Conservation (phyloP, 306 rosid species). For the Sindora glabra region DNA sequence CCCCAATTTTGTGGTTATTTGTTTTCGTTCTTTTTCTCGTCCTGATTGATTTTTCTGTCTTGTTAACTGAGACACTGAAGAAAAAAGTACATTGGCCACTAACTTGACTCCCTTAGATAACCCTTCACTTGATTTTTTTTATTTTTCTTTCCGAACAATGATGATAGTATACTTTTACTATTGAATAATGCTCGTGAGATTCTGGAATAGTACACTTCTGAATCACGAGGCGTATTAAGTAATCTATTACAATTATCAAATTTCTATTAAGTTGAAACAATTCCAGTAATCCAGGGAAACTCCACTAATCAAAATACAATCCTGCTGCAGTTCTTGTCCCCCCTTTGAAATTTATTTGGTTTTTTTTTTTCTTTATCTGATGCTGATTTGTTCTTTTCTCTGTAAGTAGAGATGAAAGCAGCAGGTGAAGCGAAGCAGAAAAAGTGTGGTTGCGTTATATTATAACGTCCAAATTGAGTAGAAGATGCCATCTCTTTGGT, state of each 20-base stretch:
- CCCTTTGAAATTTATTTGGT: too few relatives aligned
- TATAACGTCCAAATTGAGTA: conserved; percentile 33
- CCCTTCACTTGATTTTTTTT: background rate
- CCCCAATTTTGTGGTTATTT: background rate
- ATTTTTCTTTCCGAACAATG: too few relatives aligned
- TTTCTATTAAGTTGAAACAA: too few relatives aligned
- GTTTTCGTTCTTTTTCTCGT: too few relatives aligned
- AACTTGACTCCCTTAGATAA: background rate
- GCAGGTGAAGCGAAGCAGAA: conserved; percentile 32
- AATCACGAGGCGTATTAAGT: too few relatives aligned
- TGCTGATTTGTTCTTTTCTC: background rate
- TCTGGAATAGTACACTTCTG: too few relatives aligned
- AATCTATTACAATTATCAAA: too few relatives aligned
- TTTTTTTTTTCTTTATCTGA: background rate
- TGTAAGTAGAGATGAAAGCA: conserved; percentile 66
- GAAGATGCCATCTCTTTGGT: conserved; percentile 20
- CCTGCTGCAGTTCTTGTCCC: background rate
- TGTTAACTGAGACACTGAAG: background rate
- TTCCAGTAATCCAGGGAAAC: background rate
- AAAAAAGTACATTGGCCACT: conserved; percentile 1
- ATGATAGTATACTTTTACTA: background rate
- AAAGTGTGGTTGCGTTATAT: conserved; percentile 71
- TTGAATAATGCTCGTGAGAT: background rate
- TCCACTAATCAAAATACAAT: too few relatives aligned
- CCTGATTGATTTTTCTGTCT: too few relatives aligned